Evolutionary conservation across 129 eudicot genomes (phyloP).

Genomic region (Pulicaria dysenterica): DNA sequence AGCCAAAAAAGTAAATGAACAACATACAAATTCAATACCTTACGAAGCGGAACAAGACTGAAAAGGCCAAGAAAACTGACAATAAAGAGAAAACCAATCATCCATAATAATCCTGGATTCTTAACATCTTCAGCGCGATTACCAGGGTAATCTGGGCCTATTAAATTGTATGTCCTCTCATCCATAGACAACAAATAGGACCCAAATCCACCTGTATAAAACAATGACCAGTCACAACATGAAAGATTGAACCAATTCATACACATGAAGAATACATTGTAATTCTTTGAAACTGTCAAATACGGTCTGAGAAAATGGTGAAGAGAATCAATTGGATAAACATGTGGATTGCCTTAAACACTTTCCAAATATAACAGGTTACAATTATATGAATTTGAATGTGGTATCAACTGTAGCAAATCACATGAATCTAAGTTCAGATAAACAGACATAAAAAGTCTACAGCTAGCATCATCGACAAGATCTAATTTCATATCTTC

Average conservation of each 20-base stretch:
- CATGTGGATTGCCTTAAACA: too few relatives aligned
- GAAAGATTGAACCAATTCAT: too few relatives aligned
- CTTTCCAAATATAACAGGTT: too few relatives aligned
- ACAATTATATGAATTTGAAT: too few relatives aligned
- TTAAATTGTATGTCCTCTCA: conserved; percentile 77
- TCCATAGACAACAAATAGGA: conserved; percentile 88
- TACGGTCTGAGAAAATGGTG: too few relatives aligned
- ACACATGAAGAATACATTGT: neutral
- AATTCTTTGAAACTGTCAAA: neutral
- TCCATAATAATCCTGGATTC: conserved; percentile 94
- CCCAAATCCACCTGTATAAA: conserved; percentile 77
- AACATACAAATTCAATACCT: conserved; percentile 44
- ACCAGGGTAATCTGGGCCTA: conserved; percentile 91
- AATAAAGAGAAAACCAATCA: conserved; percentile 80
- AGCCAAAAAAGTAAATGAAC: neutral
- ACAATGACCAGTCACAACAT: neutral
- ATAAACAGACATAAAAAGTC: neutral
- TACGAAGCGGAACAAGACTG: conserved; percentile 92
- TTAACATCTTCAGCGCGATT: conserved; percentile 90
- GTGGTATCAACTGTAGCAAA: too few relatives aligned
- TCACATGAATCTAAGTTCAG: too few relatives aligned
- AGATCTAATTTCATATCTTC: neutral
- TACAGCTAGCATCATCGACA: neutral
- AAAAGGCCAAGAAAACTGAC: conserved; percentile 96
- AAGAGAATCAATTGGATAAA: too few relatives aligned